Percentiles rank a stretch among this genome's conserved stretches.
Evolutionary conservation across 768 basidiomycete species (phyloP).

Genomic region (Trametes coccinea): DNA sequence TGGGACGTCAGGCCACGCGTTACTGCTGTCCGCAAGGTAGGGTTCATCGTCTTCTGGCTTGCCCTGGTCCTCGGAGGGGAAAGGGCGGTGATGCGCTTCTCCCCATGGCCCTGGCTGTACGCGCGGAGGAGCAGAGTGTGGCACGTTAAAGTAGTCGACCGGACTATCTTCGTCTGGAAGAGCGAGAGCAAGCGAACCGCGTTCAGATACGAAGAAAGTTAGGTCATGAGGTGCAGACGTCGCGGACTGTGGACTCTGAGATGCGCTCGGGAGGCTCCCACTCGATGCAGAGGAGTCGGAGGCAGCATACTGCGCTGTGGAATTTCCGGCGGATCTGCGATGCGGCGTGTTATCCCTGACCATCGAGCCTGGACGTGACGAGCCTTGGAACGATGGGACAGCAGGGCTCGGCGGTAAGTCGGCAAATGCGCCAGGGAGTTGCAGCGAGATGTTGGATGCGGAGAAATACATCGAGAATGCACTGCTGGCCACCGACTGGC

Average conservation of each 20-base stretch:
- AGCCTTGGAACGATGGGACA: constrained; percentile 10
- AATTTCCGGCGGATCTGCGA: constrained; percentile 5
- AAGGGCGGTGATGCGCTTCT: constrained; percentile 1
- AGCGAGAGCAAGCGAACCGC: constrained; percentile 24
- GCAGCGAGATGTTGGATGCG: constrained; percentile 35
- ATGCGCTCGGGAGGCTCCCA: constrained; percentile 9
- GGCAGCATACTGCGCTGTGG: constrained; percentile 7
- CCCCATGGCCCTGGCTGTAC: constrained; percentile 11
- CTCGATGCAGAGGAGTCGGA: constrained; percentile 22
- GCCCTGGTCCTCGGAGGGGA: constrained; percentile 8
- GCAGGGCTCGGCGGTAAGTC: constrained; percentile 23
- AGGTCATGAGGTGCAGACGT: constrained; percentile 18
- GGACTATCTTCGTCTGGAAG: constrained; percentile 10
- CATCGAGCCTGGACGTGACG: constrained; percentile 12
- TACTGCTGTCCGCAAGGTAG: constrained; percentile 9
- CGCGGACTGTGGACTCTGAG: constrained; percentile 11
- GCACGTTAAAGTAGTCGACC: constrained; percentile 6
- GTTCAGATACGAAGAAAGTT: constrained; percentile 27
- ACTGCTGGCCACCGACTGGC: constrained; percentile 50
- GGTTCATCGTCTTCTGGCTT: background rate
- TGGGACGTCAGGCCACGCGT: constrained; percentile 16
- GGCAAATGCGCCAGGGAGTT: constrained; percentile 27
- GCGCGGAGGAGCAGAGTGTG: constrained; percentile 15
- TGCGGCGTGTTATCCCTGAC: background rate
- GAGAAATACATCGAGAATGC: constrained; percentile 63